phyloP scores from a whole-genome alignment of 164 flowering plant genomes.

The Houttuynia cordata region DNA sequence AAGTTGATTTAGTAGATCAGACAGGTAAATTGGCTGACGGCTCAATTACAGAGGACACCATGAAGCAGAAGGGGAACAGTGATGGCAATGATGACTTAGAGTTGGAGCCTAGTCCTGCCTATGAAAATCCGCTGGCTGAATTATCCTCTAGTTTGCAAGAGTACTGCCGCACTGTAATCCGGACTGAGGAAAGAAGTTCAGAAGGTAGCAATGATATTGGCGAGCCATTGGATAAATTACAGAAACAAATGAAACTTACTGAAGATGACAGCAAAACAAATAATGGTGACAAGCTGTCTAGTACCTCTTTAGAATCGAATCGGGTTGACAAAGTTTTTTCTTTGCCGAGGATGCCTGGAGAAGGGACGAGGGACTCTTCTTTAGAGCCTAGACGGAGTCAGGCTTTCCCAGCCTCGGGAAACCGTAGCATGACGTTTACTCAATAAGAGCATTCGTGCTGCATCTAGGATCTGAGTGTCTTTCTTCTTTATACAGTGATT shows the following conservation, averaged over 20 bases:
- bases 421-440: slow-evolving; percentile 63
- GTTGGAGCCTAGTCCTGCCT: slow-evolving; percentile 15
- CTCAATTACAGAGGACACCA: background rate
- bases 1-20: slow-evolving; percentile 14
- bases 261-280: slow-evolving; percentile 6
- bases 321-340: slow-evolving; percentile 8
- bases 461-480: background rate
- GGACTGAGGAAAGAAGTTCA: background rate
- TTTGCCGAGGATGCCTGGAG: slow-evolving; percentile 11
- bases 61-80: background rate
- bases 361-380: slow-evolving; percentile 26
- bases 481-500: too few species aligned
- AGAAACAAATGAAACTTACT: slow-evolving; percentile 34
- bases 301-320: background rate
- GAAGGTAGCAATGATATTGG: background rate
- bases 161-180: slow-evolving; percentile 28
- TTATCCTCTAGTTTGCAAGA: slow-evolving; percentile 53
- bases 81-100: background rate
- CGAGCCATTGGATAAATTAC: slow-evolving; percentile 70
- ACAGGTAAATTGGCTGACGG: slow-evolving; percentile 13
- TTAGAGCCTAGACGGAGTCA: slow-evolving; percentile 52
- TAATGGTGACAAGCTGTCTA: background rate
- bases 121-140: slow-evolving; percentile 49
- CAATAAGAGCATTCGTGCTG: background rate
- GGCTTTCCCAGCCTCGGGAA: slow-evolving; percentile 87